Evolutionary conservation across 371 early-diverging fungal genomes (phyloP), one percentile per base, ranked within the genome.

Genomic region (Haplosporangium sp.): DNA sequence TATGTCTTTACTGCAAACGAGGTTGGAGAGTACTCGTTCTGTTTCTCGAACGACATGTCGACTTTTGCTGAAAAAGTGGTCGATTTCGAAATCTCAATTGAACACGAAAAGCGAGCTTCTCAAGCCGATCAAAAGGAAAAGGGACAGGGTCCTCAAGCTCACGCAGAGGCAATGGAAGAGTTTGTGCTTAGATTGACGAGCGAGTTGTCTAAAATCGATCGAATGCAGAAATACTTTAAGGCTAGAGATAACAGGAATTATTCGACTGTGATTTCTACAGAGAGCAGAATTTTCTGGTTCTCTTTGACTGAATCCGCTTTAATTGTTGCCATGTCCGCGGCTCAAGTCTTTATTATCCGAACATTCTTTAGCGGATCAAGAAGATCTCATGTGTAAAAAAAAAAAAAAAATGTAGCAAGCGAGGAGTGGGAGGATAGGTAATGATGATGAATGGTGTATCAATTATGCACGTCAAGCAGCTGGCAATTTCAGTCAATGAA

Each of bases 201-300:
- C 61, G 87, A 86, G 52, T 61, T 95, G 68, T 82, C 84, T 45
- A 84, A 86, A 65, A 85, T 95, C 66, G 85, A 88, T 50, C 90
- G 96, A 59, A 90, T 91, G 64, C 95, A 96, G 85, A 91, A 93
- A 83, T 91, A 92, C 78, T 94, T 96, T 81, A 86, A 94, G 50
- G 90, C 95, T n/a, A 84, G 95, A 47, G 96, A 97, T 83, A 94
- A 94, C 87, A 86, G 98, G 44, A 96, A 96, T 85, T 90, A 93
- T 63, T 89, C 89, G 59, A 96, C 96, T 0, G 96, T 98, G 19
- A 7, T 87, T 63, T 92, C 93, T 34, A 96, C 97, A 4, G 95
- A 95, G 77, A 74, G 72, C 60, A 86, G 96, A 59, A 92, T 98
- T 60, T 96, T 93, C 82, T 97, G 95, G 96, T 96, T 95, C 84